phyloP scores from a whole-genome alignment of 2,329 filamentous ascomycete species.

The Stachybotrys chlorohalonatus region DNA sequence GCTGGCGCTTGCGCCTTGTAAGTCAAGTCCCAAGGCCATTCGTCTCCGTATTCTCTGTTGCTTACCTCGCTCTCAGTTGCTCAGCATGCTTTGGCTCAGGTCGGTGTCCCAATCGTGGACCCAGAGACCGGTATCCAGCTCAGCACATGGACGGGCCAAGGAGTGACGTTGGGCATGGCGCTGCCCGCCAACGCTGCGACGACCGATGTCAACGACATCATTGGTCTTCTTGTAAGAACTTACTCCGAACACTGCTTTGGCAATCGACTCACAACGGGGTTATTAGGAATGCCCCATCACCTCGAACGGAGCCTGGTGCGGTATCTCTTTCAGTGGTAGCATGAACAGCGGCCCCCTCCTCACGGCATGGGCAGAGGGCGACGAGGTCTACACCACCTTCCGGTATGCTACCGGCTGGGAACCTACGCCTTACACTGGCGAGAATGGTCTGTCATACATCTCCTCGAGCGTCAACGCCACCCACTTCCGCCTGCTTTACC shows the following conservation, averaged over 20 bases:
- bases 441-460: slow-evolving; percentile 53
- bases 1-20: slow-evolving; percentile 1
- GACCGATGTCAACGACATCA: slow-evolving; percentile 44
- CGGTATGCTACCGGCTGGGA: slow-evolving; percentile 50
- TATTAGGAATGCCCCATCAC: slow-evolving; percentile 34
- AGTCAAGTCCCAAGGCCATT: background rate
- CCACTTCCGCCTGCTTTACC: slow-evolving; percentile 55
- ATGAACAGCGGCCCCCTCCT: slow-evolving; percentile 53
- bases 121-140: slow-evolving; percentile 43
- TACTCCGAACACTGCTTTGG: background rate
- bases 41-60: background rate
- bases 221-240: slow-evolving; percentile 44
- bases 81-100: background rate
- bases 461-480: slow-evolving; percentile 47
- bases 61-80: background rate
- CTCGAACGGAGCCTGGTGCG: slow-evolving; percentile 45
- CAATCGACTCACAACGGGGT: slow-evolving; percentile 2
- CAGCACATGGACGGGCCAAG: slow-evolving; percentile 35
- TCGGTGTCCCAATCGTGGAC: slow-evolving; percentile 22
- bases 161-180: slow-evolving; percentile 44
- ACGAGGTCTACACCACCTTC: slow-evolving; percentile 47
- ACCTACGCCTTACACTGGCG: slow-evolving; percentile 51
- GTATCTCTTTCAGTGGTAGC: slow-evolving; percentile 43
- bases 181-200: slow-evolving; percentile 39
- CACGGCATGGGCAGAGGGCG: slow-evolving; percentile 45